Evolutionary conservation across 2,329 filamentous ascomycete genomes (phyloP), one percentile per base, ranked within the genome.

Genomic region (Zopfia rhizophila): DNA sequence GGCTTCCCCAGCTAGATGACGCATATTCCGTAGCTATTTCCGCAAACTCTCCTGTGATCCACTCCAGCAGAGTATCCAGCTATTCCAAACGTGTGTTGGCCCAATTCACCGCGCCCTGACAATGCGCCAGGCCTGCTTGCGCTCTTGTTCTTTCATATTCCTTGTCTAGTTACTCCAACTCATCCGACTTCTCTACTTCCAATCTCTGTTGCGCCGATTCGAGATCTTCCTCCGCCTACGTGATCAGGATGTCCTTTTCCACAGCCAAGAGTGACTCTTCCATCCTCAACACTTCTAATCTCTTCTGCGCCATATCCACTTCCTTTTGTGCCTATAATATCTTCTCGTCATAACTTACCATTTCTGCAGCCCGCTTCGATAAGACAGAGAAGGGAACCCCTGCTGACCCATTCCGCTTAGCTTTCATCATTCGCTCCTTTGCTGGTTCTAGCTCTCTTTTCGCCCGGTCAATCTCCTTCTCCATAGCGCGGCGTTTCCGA

Each of bases 31-130:
- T 29, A 39, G 36, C 36, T 29, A 39, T 18, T 39, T 39, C 36
- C 23, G 36, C 10, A 28, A 18, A 39, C 36, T 39, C 19, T 29
- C 36, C 36, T 12, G 36, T 22, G 36, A 39, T 39, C 36, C 36
- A 39, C 36, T 39, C 36, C 24, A 39, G 36, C 23, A 39, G 36
- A 29, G 19, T 39, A 39, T 39, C 36, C 23, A 39, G 36, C 36
- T 29, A 22, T 22, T 37, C 33, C 33, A 37, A 18, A 37, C 33
- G 18, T 37, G 33, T 22, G 33, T 37, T 37, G 33, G 33, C 33
- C 16, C 22, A 37, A 37, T 37, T 37, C 33, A 37, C 33, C n/a
- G 11, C 22, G 10, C 16, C 33, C 33, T 37, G 33, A 21, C 11
- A 18, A 37, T 18, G 8, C 33, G 17, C 33, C 14, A 37, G 8